Evolutionary conservation across 768 basidiomycete species (phyloP), one percentile per base, ranked within the genome.

Genomic region (Mycena haematopus): DNA sequence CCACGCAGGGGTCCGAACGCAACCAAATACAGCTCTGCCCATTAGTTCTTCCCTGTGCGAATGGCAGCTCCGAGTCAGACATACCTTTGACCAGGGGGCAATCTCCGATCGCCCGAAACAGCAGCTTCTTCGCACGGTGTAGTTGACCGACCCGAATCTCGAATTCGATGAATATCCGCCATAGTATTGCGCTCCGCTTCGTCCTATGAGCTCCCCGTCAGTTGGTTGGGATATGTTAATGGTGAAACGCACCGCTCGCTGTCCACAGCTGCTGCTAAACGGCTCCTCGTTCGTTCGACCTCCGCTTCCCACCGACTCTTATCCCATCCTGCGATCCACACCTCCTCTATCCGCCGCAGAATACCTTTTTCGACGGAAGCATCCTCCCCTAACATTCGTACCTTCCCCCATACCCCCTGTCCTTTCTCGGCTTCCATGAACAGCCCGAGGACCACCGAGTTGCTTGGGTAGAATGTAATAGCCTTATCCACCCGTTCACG

Each of bases 281-380:
- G 85, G 65, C 76, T 84, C 65, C 92, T 76, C 36, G 86, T 88
- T 58, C 92, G 81, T 73, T 94, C 92, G 42, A 84, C 74, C 73
- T 93, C 91, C 52, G 76, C 79, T 51, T 80, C 76, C 91, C 92
- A 93, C 38, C 86, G 79, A 2, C 87, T 86, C 69, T 77, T 82
- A 73, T 91, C 88, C 91, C 91, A 92, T n/a, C 88, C 82, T 11
- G 86, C 85, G 2, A 91, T 78, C 92, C 92, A 94, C 0, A 92
- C 84, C 67, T 94, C 91, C 64, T 84, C 80, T 4, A 84, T 75
- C 58, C 88, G 77, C 70, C 90, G 78, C 42, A 80, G 74, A 15
- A 93, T 77, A 58, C 80, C 81, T 72, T 90, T 92, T 59, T 81
- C 78, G 56, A 73, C 76, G 10, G 70, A 74, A 11, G 74, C 75